These are phyloP conservation scores for Turritis glabra DNA, from an alignment of 345 rosid species.

Conservation along the genomic window DNA sequence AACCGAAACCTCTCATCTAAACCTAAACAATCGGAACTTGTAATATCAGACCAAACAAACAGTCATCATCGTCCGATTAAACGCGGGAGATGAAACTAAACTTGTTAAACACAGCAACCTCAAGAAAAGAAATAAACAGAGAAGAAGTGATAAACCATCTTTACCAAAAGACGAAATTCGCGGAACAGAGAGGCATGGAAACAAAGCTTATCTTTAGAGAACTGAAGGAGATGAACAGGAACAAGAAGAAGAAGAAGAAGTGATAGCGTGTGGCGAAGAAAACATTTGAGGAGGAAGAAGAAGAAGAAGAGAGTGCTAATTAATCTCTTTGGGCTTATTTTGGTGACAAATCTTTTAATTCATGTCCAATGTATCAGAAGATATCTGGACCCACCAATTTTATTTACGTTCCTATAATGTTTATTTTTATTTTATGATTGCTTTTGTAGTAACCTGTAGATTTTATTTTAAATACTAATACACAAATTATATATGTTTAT, in stretches of 20 bases:
- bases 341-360: background rate
- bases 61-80: no score
- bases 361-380: conserved; percentile 7
- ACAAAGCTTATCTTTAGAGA: background rate
- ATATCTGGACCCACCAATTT: background rate
- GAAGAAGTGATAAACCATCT: no score
- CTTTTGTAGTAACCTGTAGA: no score
- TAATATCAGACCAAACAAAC: no score
- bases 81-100: background rate
- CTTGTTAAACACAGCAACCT: no score
- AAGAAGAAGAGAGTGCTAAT: background rate
- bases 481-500: no score
- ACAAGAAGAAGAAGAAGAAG: no score
- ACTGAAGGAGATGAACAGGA: no score
- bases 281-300: background rate
- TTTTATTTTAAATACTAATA: no score
- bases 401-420: background rate
- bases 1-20: background rate
- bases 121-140: no score
- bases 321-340: background rate
- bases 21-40: background rate
- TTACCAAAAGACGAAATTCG: background rate
- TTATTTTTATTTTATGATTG: no score
- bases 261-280: background rate
- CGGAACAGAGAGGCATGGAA: no score